A percentile compares a stretch with the other conserved stretches of the same genome.
These are phyloP conservation scores for Xylaria sp. DNA, from an alignment of 2,329 filamentous ascomycete genomes.

Conservation along the genomic window DNA sequence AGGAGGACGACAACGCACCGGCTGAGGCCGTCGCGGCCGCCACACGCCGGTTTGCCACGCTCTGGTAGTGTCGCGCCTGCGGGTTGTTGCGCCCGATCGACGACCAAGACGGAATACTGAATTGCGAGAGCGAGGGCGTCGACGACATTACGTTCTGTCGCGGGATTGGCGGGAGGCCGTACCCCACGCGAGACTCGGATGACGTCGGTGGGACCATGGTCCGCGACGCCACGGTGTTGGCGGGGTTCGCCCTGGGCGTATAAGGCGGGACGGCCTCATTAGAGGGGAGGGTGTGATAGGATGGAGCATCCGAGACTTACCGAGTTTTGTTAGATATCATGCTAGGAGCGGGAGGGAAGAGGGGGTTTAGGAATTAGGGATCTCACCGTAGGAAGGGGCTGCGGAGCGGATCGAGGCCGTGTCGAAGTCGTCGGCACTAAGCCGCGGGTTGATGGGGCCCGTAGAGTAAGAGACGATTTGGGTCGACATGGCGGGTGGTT, in stretches of 20 bases:
- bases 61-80: constrained; percentile 55
- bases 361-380: neutral
- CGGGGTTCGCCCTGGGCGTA: constrained; percentile 33
- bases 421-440: constrained; percentile 55
- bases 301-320: constrained; percentile 58
- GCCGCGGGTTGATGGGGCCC: constrained; percentile 19
- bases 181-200: constrained; percentile 23
- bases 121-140: constrained; percentile 41
- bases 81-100: constrained; percentile 43
- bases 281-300: constrained; percentile 51
- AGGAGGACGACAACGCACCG: constrained; percentile 19
- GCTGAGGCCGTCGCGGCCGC: constrained; percentile 35
- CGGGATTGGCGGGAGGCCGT: constrained; percentile 48
- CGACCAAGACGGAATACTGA: constrained; percentile 57
- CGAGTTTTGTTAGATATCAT: constrained; percentile 16
- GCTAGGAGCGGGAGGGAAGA: neutral
- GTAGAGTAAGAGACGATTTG: constrained; percentile 26
- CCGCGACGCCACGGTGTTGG: constrained; percentile 20
- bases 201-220: constrained; percentile 30
- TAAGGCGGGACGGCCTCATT: constrained; percentile 49
- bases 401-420: constrained; percentile 61
- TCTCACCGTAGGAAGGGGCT: constrained; percentile 62
- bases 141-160: constrained; percentile 35
- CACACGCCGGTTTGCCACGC: constrained; percentile 58
- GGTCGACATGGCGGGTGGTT: constrained; percentile 25